These are phyloP conservation scores for Sporothrix pallida DNA, from an alignment of 2,329 filamentous ascomycete genomes.

Conservation along the genomic window DNA sequence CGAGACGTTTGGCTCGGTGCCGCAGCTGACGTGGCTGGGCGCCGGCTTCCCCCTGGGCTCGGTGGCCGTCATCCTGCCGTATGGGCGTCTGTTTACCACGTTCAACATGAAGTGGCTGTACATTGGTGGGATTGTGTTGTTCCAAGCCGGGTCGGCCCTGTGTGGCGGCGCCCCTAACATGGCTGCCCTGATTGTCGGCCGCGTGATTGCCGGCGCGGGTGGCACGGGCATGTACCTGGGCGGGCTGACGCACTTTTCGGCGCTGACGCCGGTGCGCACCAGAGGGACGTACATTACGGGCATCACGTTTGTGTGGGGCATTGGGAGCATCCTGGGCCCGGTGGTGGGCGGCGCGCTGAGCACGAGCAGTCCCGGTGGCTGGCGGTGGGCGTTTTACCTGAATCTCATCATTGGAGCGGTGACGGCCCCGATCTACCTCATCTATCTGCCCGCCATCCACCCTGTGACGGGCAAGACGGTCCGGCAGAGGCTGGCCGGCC, in stretches of 20 bases:
- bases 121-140: conserved; percentile 37
- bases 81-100: conserved; percentile 46
- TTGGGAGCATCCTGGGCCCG: conserved; percentile 33
- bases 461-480: conserved; percentile 30
- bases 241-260: conserved; percentile 24
- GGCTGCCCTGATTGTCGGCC: conserved; percentile 53
- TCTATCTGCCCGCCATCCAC: conserved; percentile 46
- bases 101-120: conserved; percentile 53
- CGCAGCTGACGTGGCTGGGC: conserved; percentile 50
- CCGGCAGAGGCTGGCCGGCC: conserved; percentile 39
- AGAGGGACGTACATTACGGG: conserved; percentile 31
- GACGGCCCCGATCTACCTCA: conserved; percentile 52
- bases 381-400: conserved; percentile 56
- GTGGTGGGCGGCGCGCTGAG: conserved; percentile 35
- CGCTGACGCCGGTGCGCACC: conserved; percentile 23
- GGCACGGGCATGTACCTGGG: conserved; percentile 50
- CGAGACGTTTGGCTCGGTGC: conserved; percentile 44
- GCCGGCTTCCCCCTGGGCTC: conserved; percentile 49
- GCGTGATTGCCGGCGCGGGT: conserved; percentile 50
- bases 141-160: conserved; percentile 42
- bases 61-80: conserved; percentile 45
- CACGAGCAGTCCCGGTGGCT: conserved; percentile 44
- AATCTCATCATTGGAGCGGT: conserved; percentile 54
- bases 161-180: conserved; percentile 51
- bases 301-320: conserved; percentile 31